These are phyloP conservation scores for Elongisporangium undulatum DNA, from an alignment of 352 stramenopile species.

Conservation along the genomic window DNA sequence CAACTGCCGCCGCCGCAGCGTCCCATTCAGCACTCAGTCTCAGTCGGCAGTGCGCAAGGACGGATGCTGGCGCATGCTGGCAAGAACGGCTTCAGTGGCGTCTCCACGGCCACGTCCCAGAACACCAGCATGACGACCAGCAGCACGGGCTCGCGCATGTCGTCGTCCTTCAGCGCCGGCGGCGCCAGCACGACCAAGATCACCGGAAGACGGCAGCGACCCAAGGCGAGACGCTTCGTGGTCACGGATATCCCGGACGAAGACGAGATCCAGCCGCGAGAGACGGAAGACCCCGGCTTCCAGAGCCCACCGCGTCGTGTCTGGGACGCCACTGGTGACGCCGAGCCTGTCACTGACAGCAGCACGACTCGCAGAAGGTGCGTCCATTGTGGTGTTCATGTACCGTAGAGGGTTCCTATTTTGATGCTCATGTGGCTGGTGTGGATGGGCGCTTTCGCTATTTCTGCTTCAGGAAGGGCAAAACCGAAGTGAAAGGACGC, in stretches of 20 bases:
- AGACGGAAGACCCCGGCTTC: neutral
- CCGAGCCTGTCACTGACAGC: neutral
- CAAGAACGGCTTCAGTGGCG: neutral
- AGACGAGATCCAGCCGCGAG: slow-evolving; percentile 9
- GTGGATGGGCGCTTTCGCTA: neutral
- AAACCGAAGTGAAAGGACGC: slow-evolving; percentile 67
- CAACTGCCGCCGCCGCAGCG: neutral
- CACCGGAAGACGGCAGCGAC: slow-evolving; percentile 44
- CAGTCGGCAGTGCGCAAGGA: neutral
- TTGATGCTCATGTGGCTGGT: neutral
- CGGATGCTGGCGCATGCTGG: neutral
- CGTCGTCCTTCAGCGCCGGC: slow-evolving; percentile 21
- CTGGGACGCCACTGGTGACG: slow-evolving; percentile 2
- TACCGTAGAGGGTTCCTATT: neutral
- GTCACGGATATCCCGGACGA: slow-evolving; percentile 66
- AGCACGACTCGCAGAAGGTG: neutral
- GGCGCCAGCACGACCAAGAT: slow-evolving; percentile 26
- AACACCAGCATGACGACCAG: neutral
- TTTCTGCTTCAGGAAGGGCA: slow-evolving; percentile 30
- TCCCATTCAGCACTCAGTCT: neutral
- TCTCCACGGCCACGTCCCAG: neutral
- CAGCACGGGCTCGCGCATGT: neutral
- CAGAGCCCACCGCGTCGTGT: neutral
- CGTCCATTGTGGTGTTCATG: neutral
- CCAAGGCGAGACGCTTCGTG: slow-evolving; percentile 57